Percentiles rank a stretch among this genome's conserved stretches.
Evolutionary conservation across 305 asterid genomes (phyloP).

Genomic region (Ajuga reptans): DNA sequence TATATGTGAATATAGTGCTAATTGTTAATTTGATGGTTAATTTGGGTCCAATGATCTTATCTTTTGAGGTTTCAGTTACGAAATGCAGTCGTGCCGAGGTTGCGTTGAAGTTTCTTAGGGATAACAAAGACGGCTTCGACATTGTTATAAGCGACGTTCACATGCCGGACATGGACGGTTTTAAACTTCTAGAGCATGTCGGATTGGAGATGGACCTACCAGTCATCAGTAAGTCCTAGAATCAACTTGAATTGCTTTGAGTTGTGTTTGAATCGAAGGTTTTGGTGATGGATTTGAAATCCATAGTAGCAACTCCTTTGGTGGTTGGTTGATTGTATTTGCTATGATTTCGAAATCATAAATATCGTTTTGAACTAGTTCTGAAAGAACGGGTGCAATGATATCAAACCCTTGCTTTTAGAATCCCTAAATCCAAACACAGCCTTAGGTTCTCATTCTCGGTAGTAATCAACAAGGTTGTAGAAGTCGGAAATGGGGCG

Average conservation of each 20-base stretch:
- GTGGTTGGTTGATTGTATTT: neutral
- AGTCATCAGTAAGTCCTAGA: conserved; percentile 65
- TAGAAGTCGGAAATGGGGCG: too few species aligned
- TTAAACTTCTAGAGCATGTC: conserved; percentile 67
- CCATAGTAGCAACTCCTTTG: neutral
- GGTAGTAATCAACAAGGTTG: neutral
- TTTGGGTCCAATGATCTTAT: neutral
- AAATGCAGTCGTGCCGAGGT: conserved; percentile 65
- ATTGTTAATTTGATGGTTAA: neutral
- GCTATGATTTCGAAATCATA: neutral
- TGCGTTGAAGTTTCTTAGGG: conserved; percentile 57
- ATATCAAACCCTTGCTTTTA: too few species aligned
- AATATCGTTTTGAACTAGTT: too few species aligned
- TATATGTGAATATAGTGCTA: neutral
- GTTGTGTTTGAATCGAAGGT: neutral
- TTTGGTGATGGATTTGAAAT: neutral
- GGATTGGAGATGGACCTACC: conserved; percentile 93
- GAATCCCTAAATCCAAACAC: too few species aligned
- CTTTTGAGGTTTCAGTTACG: conserved; percentile 45
- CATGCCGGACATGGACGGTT: conserved; percentile 97
- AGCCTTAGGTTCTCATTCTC: neutral
- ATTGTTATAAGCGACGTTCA: conserved; percentile 86
- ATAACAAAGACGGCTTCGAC: conserved; percentile 66
- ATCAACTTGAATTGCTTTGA: neutral
- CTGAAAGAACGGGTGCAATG: too few species aligned